Percentiles rank a stretch among this genome's conserved stretches.
phyloP scores from a whole-genome alignment of 768 basidiomycete genomes.

The Xerocomellus amylosporus region DNA sequence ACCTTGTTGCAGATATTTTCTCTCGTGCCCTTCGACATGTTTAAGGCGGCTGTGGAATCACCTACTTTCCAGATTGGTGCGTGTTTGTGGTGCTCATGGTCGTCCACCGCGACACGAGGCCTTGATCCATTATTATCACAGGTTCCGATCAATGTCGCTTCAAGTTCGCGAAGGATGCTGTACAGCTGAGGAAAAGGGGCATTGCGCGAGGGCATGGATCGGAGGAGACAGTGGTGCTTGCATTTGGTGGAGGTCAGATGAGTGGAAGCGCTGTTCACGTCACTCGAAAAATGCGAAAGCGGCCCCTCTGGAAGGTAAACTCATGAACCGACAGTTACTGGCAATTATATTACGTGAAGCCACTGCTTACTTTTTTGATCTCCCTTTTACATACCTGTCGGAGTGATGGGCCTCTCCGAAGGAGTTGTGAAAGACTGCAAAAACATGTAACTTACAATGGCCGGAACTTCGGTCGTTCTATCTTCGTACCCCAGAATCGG shows the following conservation, averaged over 20 bases:
- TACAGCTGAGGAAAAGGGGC: slow-evolving; percentile 79
- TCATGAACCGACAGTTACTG: slow-evolving; percentile 48
- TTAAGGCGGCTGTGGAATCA: slow-evolving; percentile 79
- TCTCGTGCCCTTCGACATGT: slow-evolving; percentile 82
- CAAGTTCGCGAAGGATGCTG: slow-evolving; percentile 88
- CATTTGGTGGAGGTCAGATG: slow-evolving; percentile 71
- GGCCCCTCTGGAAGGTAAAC: slow-evolving; percentile 78
- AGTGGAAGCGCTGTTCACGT: slow-evolving; percentile 79
- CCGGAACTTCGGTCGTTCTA: neutral
- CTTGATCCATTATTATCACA: slow-evolving; percentile 32
- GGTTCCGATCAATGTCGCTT: slow-evolving; percentile 85
- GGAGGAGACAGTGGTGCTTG: slow-evolving; percentile 90
- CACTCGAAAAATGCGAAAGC: slow-evolving; percentile 83
- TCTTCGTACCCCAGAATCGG: slow-evolving; percentile 13
- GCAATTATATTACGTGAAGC: slow-evolving; percentile 30
- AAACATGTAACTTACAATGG: neutral
- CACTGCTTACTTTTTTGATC: slow-evolving; percentile 17
- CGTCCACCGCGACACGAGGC: neutral
- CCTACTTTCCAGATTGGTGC: slow-evolving; percentile 76
- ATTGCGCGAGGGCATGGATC: slow-evolving; percentile 65
- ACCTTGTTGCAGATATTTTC: slow-evolving; percentile 72
- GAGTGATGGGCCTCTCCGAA: slow-evolving; percentile 7
- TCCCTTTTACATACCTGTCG: slow-evolving; percentile 22
- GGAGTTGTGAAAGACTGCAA: slow-evolving; percentile 5
- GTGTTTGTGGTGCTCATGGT: slow-evolving; percentile 21